Evolutionary conservation across 2,329 filamentous ascomycete genomes (phyloP).

Genomic region (Trichoderma hamatum): DNA sequence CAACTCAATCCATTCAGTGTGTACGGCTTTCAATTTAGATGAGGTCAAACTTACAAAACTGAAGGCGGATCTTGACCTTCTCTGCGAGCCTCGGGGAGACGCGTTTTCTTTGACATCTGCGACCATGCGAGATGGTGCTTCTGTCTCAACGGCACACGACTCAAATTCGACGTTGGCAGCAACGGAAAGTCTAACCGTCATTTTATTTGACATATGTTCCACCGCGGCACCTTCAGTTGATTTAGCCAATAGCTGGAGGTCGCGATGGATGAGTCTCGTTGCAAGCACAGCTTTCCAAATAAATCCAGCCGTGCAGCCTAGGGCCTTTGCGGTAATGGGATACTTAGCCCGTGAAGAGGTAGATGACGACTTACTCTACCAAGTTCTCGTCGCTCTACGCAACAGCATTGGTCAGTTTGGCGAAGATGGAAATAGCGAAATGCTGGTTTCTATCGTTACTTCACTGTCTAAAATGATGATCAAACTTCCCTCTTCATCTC

Average conservation of each 20-base stretch:
- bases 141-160: slow-evolving; percentile 59
- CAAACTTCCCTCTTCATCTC: slow-evolving; percentile 66
- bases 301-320: slow-evolving; percentile 70
- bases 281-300: slow-evolving; percentile 74
- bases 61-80: slow-evolving; percentile 57
- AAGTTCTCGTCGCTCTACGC: slow-evolving; percentile 68
- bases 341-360: slow-evolving; percentile 72
- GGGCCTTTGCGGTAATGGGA: slow-evolving; percentile 72
- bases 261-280: slow-evolving; percentile 73
- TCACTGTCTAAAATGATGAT: slow-evolving; percentile 72
- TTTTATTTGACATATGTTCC: slow-evolving; percentile 66
- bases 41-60: slow-evolving; percentile 61
- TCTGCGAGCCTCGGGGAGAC: slow-evolving; percentile 63
- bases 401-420: slow-evolving; percentile 67
- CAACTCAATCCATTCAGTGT: slow-evolving; percentile 69
- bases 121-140: slow-evolving; percentile 55
- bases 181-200: slow-evolving; percentile 63
- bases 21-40: slow-evolving; percentile 65
- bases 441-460: slow-evolving; percentile 69
- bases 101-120: slow-evolving; percentile 55
- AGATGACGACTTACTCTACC: slow-evolving; percentile 71
- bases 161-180: slow-evolving; percentile 54
- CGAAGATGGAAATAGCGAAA: slow-evolving; percentile 66
- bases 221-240: slow-evolving; percentile 66
- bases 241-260: slow-evolving; percentile 69